Base-by-base conservation (phyloP, 352 stramenopile species). In the Thraustotheca clavata region DNA sequence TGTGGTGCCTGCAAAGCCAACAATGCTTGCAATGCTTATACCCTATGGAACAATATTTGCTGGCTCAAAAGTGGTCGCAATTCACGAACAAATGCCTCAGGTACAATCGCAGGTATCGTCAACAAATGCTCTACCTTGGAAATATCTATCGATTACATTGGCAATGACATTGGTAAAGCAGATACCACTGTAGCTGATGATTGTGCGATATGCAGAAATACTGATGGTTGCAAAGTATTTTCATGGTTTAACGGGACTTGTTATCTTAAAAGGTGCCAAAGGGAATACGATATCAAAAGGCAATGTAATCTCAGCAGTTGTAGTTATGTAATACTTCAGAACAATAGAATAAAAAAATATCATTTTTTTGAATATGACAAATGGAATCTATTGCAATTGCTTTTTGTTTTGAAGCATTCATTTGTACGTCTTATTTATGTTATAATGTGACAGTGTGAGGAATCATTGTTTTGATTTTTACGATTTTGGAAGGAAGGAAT, bases 131-230 rank as follows among this genome's bases (percentile, higher is more conserved):
- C 70, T 50, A 32, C 4, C 4, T 55, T 73, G n/a, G 59, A 77
- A 35, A 0, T 41, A 4, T 57, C 63, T 36, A 41, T 54, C 31
- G 69, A 77, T 48, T 77, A 74, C 59, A n/a, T 65, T 12, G 60
- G 63, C 24, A 76, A 63, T 36, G 73, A 80, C 60, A 62, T 80
- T 11, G 32, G 3, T 41, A 73, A 69, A 35, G 69, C 67, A 0
- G 20, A 59, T 47, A 40, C 31, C 22, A 29, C 16, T 2, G 24
- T 34, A 11, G 46, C 60, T 18, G 60, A 61, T 29, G 60, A 61
- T 49, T 60, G 50, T 27, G 60, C 60, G 3, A 43, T 62, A 8
- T 67, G 60, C 60, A 35, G 46, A n/a, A 48, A 33, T 26, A 60
- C 8, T 6, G n/a, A 20, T 4, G 46, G 46, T 8, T 67, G 60